Evolutionary conservation across 1,284 basidiomycete species (phyloP).

Genomic region (Fomitopsis schrenkii): DNA sequence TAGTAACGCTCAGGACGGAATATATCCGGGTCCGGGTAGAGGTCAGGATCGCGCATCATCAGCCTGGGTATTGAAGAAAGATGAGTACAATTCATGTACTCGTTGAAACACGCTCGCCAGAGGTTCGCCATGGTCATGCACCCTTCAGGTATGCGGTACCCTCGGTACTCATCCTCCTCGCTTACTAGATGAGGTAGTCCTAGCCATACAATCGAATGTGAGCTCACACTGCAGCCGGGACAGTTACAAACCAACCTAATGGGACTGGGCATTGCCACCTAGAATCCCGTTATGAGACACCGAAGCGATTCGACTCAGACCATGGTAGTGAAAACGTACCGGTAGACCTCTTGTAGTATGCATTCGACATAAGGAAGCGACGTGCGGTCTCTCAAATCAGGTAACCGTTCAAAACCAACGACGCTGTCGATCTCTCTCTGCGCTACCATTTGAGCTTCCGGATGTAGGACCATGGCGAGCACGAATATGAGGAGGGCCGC

Average conservation of each 20-base stretch:
- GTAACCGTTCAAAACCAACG: constrained; percentile 11
- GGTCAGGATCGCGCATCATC: constrained; percentile 36
- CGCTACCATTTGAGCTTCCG: constrained; percentile 13
- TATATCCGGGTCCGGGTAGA: constrained; percentile 28
- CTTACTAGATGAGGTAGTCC: constrained; percentile 6
- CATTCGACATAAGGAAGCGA: constrained; percentile 29
- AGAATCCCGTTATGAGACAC: background rate
- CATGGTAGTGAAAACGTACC: background rate
- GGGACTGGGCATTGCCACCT: background rate
- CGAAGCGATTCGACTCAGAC: background rate
- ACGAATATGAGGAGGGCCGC: background rate
- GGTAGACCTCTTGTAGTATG: constrained; percentile 27
- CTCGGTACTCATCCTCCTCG: constrained; percentile 10
- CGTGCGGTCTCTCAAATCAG: constrained; percentile 14
- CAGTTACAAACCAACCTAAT: background rate
- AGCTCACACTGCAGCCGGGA: background rate
- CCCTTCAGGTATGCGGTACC: constrained; percentile 13
- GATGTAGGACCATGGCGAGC: background rate
- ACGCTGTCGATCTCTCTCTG: background rate
- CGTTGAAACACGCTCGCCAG: constrained; percentile 3
- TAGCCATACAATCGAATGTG: background rate
- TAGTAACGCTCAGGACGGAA: constrained; percentile 40
- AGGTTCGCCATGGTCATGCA: constrained; percentile 10
- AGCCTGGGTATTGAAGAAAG: constrained; percentile 23
- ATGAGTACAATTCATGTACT: background rate